These are phyloP conservation scores for Neobulgaria alba DNA, from an alignment of 2,329 filamentous ascomycete genomes.

Conservation along the genomic window DNA sequence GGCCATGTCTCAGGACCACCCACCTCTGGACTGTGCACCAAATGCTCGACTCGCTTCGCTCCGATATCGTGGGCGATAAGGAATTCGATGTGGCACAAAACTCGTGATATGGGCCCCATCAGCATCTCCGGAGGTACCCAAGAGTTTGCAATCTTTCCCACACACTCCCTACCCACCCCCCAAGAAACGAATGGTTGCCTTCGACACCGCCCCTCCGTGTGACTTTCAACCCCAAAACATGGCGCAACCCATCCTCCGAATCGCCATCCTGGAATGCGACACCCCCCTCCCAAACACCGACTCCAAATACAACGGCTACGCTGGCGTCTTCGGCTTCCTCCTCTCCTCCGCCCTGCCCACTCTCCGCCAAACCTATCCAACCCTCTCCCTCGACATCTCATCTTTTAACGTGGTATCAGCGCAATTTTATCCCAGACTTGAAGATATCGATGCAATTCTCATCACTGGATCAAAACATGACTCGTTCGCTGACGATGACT, in stretches of 20 bases:
- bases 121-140: no score
- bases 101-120: no score
- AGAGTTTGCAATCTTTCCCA: no score
- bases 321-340: slow-evolving; percentile 24
- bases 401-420: slow-evolving; percentile 62
- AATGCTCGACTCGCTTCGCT: no score
- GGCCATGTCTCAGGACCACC: background rate
- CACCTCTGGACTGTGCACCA: background rate
- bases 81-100: no score
- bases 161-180: no score
- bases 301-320: slow-evolving; percentile 62
- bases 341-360: slow-evolving; percentile 8
- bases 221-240: slow-evolving; percentile 14
- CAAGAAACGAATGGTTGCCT: no score
- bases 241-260: slow-evolving; percentile 25
- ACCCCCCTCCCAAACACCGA: slow-evolving; percentile 58
- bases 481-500: slow-evolving; percentile 63
- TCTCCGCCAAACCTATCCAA: slow-evolving; percentile 34
- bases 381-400: slow-evolving; percentile 34
- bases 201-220: no score
- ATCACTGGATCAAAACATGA: slow-evolving; percentile 70
- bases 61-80: no score
- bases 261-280: slow-evolving; percentile 86
- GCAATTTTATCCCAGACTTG: slow-evolving; percentile 61
- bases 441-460: slow-evolving; percentile 72